phyloP scores from a whole-genome alignment of 116 monocot genomes.

The Phalaenopsis hybrid region DNA sequence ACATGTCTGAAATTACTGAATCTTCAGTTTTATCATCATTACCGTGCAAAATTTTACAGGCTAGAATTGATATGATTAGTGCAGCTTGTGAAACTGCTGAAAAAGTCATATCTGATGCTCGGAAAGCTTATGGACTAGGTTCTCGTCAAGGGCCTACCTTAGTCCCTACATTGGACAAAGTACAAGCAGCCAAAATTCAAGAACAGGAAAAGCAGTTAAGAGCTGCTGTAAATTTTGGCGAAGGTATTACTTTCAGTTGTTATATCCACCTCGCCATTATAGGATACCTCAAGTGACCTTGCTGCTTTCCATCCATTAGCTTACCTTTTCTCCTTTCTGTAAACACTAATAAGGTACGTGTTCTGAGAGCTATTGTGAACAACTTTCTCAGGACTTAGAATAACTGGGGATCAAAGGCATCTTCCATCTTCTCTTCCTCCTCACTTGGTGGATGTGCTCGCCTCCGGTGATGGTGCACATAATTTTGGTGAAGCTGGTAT shows the following conservation, averaged over 20 bases:
- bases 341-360: neutral
- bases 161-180: slow-evolving; percentile 79
- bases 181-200: slow-evolving; percentile 88
- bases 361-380: slow-evolving; percentile 6
- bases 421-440: slow-evolving; percentile 68
- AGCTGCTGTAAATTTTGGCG: slow-evolving; percentile 79
- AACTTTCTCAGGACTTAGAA: slow-evolving; percentile 48
- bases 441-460: slow-evolving; percentile 81
- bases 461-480: slow-evolving; percentile 47
- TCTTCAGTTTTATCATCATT: neutral
- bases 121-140: slow-evolving; percentile 83
- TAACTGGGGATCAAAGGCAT: slow-evolving; percentile 70
- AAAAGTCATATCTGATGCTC: slow-evolving; percentile 81
- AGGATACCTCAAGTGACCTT: neutral
- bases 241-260: slow-evolving; percentile 47
- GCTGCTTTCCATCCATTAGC: neutral
- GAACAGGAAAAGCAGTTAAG: slow-evolving; percentile 86
- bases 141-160: slow-evolving; percentile 65
- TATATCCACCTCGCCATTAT: neutral
- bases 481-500: slow-evolving; percentile 60
- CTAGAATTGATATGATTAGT: slow-evolving; percentile 94
- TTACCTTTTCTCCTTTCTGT: neutral
- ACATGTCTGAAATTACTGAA: neutral
- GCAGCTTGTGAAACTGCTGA: slow-evolving; percentile 89
- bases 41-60: slow-evolving; percentile 26